Evolutionary conservation across 192 early-diverging fungal species (phyloP).

Genomic region (Coemansia sp.): DNA sequence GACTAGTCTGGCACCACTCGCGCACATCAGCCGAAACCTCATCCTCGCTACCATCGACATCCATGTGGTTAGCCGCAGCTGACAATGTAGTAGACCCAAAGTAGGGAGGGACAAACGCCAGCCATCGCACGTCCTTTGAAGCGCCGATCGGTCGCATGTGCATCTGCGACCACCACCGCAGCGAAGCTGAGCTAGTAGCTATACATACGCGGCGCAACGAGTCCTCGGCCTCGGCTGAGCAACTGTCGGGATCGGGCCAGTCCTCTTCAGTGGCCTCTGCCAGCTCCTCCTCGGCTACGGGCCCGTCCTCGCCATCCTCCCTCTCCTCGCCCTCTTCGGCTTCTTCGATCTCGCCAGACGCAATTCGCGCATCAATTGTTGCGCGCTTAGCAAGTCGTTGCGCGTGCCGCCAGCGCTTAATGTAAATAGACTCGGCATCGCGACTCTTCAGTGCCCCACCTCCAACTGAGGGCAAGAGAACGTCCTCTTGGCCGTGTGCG

Average conservation of each 20-base stretch:
- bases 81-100: background rate
- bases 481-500: constrained; percentile 38
- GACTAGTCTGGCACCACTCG: constrained; percentile 17
- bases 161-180: constrained; percentile 52
- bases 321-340: constrained; percentile 50
- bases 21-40: background rate
- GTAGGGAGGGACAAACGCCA: constrained; percentile 26
- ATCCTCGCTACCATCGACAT: background rate
- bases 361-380: constrained; percentile 25
- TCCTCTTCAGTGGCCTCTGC: constrained; percentile 12
- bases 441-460: constrained; percentile 17
- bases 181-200: constrained; percentile 19
- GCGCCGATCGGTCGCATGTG: constrained; percentile 51
- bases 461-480: constrained; percentile 8
- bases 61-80: background rate
- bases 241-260: constrained; percentile 45
- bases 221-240: constrained; percentile 39
- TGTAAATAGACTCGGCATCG: constrained; percentile 37
- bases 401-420: constrained; percentile 44
- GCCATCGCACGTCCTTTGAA: constrained; percentile 48
- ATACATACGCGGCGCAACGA: constrained; percentile 46
- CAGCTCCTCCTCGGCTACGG: background rate
- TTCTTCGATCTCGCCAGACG: constrained; percentile 47
- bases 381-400: constrained; percentile 37
- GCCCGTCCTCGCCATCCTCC: constrained; percentile 34